Evolutionary conservation across 306 rosid genomes (phyloP), one percentile per base, ranked within the genome.

Genomic region (Cicer arietinum): DNA sequence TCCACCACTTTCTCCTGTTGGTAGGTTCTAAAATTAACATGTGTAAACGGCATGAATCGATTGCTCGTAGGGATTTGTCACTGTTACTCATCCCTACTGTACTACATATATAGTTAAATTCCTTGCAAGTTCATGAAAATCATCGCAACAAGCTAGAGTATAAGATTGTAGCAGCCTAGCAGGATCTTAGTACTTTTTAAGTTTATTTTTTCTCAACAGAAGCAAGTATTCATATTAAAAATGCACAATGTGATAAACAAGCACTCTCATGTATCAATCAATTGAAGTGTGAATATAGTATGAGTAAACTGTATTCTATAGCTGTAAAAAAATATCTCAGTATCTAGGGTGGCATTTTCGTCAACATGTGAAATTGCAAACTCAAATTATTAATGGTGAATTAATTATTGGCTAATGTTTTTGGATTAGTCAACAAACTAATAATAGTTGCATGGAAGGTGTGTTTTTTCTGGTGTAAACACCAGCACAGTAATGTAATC

Each of bases 261-360:
- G 64, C 64, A 62, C 59, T 71, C 77, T 77, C 76, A 63, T 74
- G 71, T 68, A 79, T 79, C 78, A 74, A 79, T 79, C 54, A 62
- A 71, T 57, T 39, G 12, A 86, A 83, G 81, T 83, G 90, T 89
- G 81, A 81, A 83, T 84, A 86, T 84, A 86, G 77, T 80, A 74
- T 41, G 82, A 82, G 71, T 86, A 47, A 64, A 63, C 64, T 87
- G 71, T 73, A 41, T 42, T 71, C 30, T 48, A 8, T 20, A 9
- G 16, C 7, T 66, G 72, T 67, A 47, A 30, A 30, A 30, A 30
- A 30, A 30, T 0, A 3, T 30, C 5, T 30, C 37, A 30, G 37
- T 30, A 30, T 30, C 5, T 30, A 30, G 37, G 37, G 37, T 30
- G 37, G 4, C 6, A 30, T 30, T 30, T 30, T 30, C 37, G 5